Evolutionary conservation across 139 green algal species (phyloP), one percentile per base, ranked within the genome.

Genomic region (Desmodesmus armatus): DNA sequence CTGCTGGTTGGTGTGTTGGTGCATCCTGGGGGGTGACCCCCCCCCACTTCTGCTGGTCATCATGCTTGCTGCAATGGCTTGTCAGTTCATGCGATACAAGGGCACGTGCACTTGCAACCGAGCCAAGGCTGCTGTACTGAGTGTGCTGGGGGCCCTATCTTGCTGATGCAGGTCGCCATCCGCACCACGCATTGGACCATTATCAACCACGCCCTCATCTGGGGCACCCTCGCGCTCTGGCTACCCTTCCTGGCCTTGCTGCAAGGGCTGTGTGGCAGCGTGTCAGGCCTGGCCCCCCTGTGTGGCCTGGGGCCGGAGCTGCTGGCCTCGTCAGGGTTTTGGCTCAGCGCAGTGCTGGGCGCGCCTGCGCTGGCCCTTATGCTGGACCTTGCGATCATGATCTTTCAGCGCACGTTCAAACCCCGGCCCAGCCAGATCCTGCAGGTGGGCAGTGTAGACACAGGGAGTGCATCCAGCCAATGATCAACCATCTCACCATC

Each of bases 281-380:
- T 60, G 27, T 40, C 72, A 31, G 53, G 71, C 33, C 40, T 87
- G 3, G 71, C 40, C 43, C 72, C 72, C 29, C 72, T 87, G 23
- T 75, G 71, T 37, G 82, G 82, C 53, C 58, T 87, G n/a, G 82
- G 72, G 4, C 15, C 55, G 9, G 71, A 81, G 40, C 63, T 87
- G 23, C 43, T 87, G 41, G 82, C 27, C 17, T 55, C 72, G 0
- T 17, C 47, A 35, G 82, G 29, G 55, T 87, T 87, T 31, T 87
- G 82, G 82, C 58, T 82, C 9, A 55, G 40, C 13, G 72, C 71
- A 3, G 74, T 91, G 31, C 31, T 91, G 31, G 58, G 86, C 49
- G 82, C 87, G 19, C 90, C 90, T 44, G 74, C 76, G 40, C 67
- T 88, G 78, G 76, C 82, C 31, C 87, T 94, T 78, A 85, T 94